phyloP scores from a whole-genome alignment of 2,329 filamentous ascomycete genomes.

The Helicocarpus griseus region DNA sequence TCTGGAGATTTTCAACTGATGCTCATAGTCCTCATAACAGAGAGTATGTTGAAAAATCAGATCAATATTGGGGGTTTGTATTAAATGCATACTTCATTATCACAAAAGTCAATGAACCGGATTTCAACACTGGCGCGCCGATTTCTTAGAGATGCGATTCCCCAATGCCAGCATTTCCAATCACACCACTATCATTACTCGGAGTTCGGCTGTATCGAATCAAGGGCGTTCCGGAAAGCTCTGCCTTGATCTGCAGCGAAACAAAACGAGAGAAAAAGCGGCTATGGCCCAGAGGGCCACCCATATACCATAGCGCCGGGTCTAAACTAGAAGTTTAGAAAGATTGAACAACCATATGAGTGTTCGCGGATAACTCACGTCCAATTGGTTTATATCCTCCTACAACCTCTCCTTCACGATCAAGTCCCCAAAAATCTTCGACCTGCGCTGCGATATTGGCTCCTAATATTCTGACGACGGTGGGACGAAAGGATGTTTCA shows the following conservation, averaged over 20 bases:
- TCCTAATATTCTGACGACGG: conserved; percentile 32
- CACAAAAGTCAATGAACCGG: too few species aligned
- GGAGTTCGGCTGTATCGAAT: conserved; percentile 7
- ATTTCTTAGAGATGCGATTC: not conserved
- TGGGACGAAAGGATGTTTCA: conserved; percentile 32
- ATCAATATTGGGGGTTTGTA: too few species aligned
- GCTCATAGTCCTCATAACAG: too few species aligned
- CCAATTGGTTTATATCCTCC: conserved; percentile 32
- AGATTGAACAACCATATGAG: not conserved
- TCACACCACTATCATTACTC: not conserved
- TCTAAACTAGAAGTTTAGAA: conserved; percentile 12
- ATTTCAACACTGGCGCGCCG: too few species aligned
- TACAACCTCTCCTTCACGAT: conserved; percentile 39
- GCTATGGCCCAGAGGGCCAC: conserved; percentile 32
- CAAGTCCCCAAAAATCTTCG: conserved; percentile 37
- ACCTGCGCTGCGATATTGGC: conserved; percentile 30
- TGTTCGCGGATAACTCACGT: conserved; percentile 21
- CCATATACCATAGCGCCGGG: conserved; percentile 34
- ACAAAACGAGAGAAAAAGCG: conserved; percentile 35
- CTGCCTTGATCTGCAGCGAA: conserved; percentile 38
- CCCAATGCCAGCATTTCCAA: not conserved
- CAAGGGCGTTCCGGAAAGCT: conserved; percentile 14
- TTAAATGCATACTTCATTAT: too few species aligned
- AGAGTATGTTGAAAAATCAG: too few species aligned
- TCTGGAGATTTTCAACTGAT: too few species aligned